Base-by-base conservation (phyloP, 352 stramenopile species). In the Globisporangium iwayamae region DNA sequence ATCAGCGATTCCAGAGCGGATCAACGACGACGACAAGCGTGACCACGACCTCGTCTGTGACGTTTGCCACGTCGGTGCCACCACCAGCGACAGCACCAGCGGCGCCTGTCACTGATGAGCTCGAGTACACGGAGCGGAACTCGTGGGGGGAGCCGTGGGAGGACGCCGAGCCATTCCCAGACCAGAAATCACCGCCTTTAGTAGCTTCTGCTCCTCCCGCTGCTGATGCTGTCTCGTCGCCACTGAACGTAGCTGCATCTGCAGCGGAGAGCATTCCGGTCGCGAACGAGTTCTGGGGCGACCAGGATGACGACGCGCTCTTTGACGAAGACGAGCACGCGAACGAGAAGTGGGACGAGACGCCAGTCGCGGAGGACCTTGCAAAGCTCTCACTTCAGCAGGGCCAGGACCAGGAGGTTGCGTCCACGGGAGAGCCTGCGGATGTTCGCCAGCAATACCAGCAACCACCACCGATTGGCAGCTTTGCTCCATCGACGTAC, bases 221-320 rank as follows among this genome's bases (percentile, higher is more conserved):
- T 11, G 9, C 60, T 41, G 25, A 16, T 36, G n/a, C 48, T 6
- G 30, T 11, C 32, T 45, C 47, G 20, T 25, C 38, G 3, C 30
- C 48, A 28, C 58, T 56, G 16, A 63, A 14, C 25, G 56, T 56
- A n/a, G 43, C 46, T 32, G 30, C 32, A 46, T n/a, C 63, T 13
- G 48, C 52, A 34, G 41, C 53, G 2, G 63, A 63, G 48, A 68
- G 56, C 30, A 59, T 68, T 30, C 46, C 68, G 0, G 58, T 56
- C 14, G 67, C 65, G n/a, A 79, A 76, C 58, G 77, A 88, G 54
- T 92, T 88, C 56, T 90, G 81, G 83, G 79, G 77, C 18, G 81
- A 83, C 10, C 70, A 74, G 60, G 72, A 81, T 25, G 81, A 89
- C 62, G 71, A 81, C 16, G 76, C 66, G 11, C 68, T 92, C 11